phyloP scores from a whole-genome alignment of 73 alveolate species.

The Uronychia setigera region DNA sequence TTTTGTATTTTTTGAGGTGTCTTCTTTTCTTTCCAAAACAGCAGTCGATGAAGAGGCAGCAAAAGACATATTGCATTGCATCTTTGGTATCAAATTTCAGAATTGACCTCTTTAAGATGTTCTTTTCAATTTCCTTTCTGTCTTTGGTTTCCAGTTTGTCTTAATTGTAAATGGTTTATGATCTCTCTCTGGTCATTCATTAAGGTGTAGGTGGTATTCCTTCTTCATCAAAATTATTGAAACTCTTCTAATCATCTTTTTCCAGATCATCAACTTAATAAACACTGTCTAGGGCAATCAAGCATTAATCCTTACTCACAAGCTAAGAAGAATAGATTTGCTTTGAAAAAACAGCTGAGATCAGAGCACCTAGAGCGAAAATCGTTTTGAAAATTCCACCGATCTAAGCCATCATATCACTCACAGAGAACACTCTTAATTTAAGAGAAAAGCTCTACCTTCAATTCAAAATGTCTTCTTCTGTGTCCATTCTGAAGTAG shows the following conservation, averaged over 20 bases:
- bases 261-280: background rate
- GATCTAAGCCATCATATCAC: background rate
- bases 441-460: background rate
- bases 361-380: background rate
- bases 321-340: no score
- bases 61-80: background rate
- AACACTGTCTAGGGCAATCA: background rate
- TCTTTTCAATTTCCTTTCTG: background rate
- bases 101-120: background rate
- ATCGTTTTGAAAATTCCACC: background rate
- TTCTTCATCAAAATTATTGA: background rate
- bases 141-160: no score
- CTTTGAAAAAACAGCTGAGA: background rate
- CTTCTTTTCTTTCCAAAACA: background rate
- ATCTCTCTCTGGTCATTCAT: background rate
- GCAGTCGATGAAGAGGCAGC: background rate
- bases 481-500: background rate
- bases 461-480: background rate
- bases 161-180: no score
- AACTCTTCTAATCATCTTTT: background rate
- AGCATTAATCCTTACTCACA: background rate
- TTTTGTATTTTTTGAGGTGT: background rate
- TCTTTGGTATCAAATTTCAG: background rate
- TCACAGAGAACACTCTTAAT: background rate
- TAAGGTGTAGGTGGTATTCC: no score